Evolutionary conservation across 1,139 yeast genomes (phyloP), one percentile per base, ranked within the genome.

Genomic region (Kurtzmaniella quercitrusa): DNA sequence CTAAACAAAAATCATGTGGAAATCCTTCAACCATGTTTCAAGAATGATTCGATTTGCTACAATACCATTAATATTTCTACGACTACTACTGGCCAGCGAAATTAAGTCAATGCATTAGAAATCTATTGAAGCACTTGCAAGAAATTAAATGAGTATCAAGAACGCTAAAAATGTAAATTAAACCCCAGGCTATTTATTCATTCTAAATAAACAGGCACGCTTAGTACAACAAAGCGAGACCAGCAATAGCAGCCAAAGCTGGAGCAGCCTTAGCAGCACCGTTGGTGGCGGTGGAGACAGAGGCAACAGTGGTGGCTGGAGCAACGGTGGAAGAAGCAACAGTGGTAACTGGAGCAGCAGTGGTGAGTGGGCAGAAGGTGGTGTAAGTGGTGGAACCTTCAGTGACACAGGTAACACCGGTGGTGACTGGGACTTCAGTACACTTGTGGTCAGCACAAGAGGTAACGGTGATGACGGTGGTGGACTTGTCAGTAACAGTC

Each of bases 381-480:
- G 62, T 58, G 60, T 57, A 50, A 41, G 48, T 43, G 42, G 59
- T 49, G 41, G 47, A 44, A 46, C 50, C 46, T n/a, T 46, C 58
- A 41, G 78, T 70, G 45, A 65, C 62, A 41, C 67, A 63, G 46
- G 73, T 65, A 44, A 70, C 59, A 49, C 77, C 73, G 47, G 77
- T 69, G 41, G 69, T 62, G 46, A 64, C 67, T 43, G 71, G 61
- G 38, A 58, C 52, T 40, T 58, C 60, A 21, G 66, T 45, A 55
- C 53, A 53, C 54, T 46, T 48, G 52, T 56, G 48, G 49, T 55
- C 57, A 27, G 58, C 49, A 57, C 70, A 66, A 47, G 70, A 63
- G 47, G 70, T 65, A 54, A 65, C 54, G 53, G 70, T 71, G 54
- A 70, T 57, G 37, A 52, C 54, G 25, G 62, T 57, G 16, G 55